These are phyloP conservation scores for Vigna radiata DNA, from an alignment of 306 rosid genomes.

Conservation along the genomic window DNA sequence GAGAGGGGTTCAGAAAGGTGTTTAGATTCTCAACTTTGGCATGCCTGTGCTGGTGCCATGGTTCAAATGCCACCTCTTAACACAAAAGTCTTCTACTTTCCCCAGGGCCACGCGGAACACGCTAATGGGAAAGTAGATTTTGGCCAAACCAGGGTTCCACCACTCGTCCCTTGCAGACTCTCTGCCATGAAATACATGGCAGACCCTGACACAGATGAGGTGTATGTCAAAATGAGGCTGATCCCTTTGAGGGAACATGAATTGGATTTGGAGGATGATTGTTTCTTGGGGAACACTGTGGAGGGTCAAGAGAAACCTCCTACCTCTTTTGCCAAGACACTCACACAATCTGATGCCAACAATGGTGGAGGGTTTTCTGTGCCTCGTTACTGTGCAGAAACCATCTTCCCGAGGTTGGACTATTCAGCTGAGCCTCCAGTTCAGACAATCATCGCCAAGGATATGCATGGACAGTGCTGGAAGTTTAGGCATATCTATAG, in stretches of 20 bases:
- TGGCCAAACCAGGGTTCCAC: slow-evolving; percentile 58
- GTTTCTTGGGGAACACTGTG: slow-evolving; percentile 50
- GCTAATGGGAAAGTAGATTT: slow-evolving; percentile 66
- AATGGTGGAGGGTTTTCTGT: slow-evolving; percentile 99
- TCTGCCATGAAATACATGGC: slow-evolving; percentile 82
- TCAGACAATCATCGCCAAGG: slow-evolving; percentile 84
- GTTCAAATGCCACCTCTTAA: slow-evolving; percentile 89
- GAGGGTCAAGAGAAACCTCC: slow-evolving; percentile 71
- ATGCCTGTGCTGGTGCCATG: slow-evolving; percentile 96
- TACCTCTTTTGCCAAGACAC: slow-evolving; percentile 84
- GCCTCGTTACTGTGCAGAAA: slow-evolving; percentile 97
- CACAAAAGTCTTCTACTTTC: slow-evolving; percentile 87
- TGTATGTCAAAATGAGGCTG: slow-evolving; percentile 69
- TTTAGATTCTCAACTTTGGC: slow-evolving; percentile 92
- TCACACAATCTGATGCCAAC: slow-evolving; percentile 97
- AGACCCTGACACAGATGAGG: slow-evolving; percentile 89
- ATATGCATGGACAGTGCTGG: slow-evolving; percentile 91
- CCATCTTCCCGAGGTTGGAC: slow-evolving; percentile 87
- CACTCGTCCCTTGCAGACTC: slow-evolving; percentile 68
- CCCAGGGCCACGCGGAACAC: slow-evolving; percentile 94
- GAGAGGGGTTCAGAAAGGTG: slow-evolving; percentile 60
- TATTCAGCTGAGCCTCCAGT: slow-evolving; percentile 88
- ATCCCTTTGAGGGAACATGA: slow-evolving; percentile 63
- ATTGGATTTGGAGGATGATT: slow-evolving; percentile 58
- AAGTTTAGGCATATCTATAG: slow-evolving; percentile 97